phyloP scores from a whole-genome alignment of 768 basidiomycete species.

The Dioszegia aurantiaca region DNA sequence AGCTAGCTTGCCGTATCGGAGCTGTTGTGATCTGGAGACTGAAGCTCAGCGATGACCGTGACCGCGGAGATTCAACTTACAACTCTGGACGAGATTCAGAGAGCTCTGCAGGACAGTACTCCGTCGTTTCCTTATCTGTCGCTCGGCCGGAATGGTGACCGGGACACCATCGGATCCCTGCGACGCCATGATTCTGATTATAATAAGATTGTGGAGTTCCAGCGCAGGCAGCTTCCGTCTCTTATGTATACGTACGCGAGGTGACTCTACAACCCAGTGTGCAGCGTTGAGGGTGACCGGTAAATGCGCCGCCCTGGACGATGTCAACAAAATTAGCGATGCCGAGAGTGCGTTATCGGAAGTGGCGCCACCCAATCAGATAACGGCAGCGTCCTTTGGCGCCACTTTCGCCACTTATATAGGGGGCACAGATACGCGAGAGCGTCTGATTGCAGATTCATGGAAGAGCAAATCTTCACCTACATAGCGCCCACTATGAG shows the following conservation, averaged over 20 bases:
- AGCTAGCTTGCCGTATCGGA: slow-evolving; percentile 33
- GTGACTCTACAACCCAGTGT: too few species aligned
- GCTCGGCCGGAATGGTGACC: slow-evolving; percentile 6
- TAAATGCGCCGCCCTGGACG: neutral
- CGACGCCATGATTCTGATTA: slow-evolving; percentile 9
- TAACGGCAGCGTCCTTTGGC: neutral
- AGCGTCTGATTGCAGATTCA: neutral
- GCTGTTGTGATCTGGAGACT: slow-evolving; percentile 47
- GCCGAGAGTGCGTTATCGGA: too few species aligned
- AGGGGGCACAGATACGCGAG: neutral
- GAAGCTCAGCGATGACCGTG: neutral
- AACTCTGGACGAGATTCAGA: slow-evolving; percentile 12
- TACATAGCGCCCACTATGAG: neutral
- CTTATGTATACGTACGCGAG: too few species aligned
- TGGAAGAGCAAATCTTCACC: slow-evolving; percentile 5
- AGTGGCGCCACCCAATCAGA: too few species aligned
- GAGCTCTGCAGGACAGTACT: slow-evolving; percentile 10
- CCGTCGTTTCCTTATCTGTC: neutral
- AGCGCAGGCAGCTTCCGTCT: too few species aligned
- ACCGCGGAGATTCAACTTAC: slow-evolving; percentile 5
- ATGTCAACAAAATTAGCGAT: too few species aligned
- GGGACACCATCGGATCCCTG: neutral
- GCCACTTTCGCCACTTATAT: neutral
- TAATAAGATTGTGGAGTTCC: too few species aligned
- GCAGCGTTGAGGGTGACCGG: neutral